Evolutionary conservation across 2,329 filamentous ascomycete species (phyloP).

Genomic region (Elsinoe ampelina): DNA sequence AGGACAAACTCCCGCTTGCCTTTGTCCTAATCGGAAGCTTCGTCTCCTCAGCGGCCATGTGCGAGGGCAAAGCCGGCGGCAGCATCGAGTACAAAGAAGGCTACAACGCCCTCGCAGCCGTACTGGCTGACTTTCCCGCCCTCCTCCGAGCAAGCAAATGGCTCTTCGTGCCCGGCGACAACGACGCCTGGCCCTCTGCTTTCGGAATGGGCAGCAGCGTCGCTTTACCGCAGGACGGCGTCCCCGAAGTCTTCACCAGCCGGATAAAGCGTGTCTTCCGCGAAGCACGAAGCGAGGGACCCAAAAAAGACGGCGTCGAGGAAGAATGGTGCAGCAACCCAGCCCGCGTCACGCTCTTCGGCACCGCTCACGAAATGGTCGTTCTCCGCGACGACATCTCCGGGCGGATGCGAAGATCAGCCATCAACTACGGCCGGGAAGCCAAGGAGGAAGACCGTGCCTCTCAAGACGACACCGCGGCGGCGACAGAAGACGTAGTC

Average conservation of each 20-base stretch:
- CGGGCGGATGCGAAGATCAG: conserved; percentile 64
- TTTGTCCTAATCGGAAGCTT: conserved; percentile 88
- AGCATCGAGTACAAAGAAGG: conserved; percentile 96
- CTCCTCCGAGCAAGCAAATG: conserved; percentile 75
- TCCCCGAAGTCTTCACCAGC: conserved; percentile 86
- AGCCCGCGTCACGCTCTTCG: conserved; percentile 71
- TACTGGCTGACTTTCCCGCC: conserved; percentile 72
- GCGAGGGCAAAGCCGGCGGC: conserved; percentile 61
- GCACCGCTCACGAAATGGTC: conserved; percentile 76
- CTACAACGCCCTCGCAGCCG: conserved; percentile 77
- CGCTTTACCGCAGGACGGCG: conserved; percentile 57
- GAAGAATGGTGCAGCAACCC: conserved; percentile 88
- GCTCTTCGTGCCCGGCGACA: conserved; percentile 89
- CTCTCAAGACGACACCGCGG: conserved; percentile 18
- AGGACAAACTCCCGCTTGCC: conserved; percentile 56
- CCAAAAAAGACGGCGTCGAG: conserved; percentile 39
- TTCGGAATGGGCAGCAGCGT: conserved; percentile 68
- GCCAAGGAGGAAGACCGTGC: conserved; percentile 29
- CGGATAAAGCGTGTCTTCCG: conserved; percentile 73
- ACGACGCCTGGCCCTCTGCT: conserved; percentile 90
- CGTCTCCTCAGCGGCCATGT: conserved; percentile 47
- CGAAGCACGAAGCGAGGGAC: conserved; percentile 61
- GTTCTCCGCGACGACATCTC: conserved; percentile 82
- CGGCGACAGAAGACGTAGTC: conserved; percentile 16
- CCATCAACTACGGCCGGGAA: conserved; percentile 57